These are phyloP conservation scores for Ceratobasidium sp. DNA, from an alignment of 1,284 basidiomycete species.

Conservation along the genomic window DNA sequence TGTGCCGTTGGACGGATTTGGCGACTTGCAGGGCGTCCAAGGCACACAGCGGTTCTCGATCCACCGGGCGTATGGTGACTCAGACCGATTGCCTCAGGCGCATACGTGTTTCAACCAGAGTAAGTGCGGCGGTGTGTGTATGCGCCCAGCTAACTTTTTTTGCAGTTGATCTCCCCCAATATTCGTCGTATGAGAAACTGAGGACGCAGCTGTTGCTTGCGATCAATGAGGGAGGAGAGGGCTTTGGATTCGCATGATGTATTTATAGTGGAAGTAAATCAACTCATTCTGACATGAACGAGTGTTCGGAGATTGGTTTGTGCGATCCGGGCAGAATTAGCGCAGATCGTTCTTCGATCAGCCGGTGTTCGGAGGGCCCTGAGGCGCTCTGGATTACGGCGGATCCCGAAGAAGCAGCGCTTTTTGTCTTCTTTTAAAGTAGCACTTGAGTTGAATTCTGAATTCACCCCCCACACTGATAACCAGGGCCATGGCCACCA, in stretches of 20 bases:
- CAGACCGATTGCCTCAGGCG: slow-evolving; percentile 85
- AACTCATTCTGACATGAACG: neutral
- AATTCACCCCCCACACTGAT: slow-evolving; percentile 13
- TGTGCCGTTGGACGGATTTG: slow-evolving; percentile 93
- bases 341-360: slow-evolving; percentile 31
- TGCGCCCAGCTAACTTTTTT: slow-evolving; percentile 9
- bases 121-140: slow-evolving; percentile 35
- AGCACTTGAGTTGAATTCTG: neutral
- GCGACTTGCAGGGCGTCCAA: slow-evolving; percentile 88
- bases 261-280: neutral
- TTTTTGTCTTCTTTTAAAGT: slow-evolving; percentile 18
- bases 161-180: slow-evolving; percentile 87
- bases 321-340: slow-evolving; percentile 20
- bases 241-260: slow-evolving; percentile 78
- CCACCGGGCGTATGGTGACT: slow-evolving; percentile 87
- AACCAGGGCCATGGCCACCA: neutral
- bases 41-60: slow-evolving; percentile 97
- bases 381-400: neutral
- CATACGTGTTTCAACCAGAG: slow-evolving; percentile 74
- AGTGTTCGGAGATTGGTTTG: slow-evolving; percentile 11
- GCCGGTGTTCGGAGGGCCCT: neutral
- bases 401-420: too few relatives aligned
- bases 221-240: slow-evolving; percentile 92
- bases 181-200: slow-evolving; percentile 92
- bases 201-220: slow-evolving; percentile 86